These are phyloP conservation scores for Cairneyella variabilis DNA, from an alignment of 495 filamentous ascomycete genomes.

Conservation along the genomic window DNA sequence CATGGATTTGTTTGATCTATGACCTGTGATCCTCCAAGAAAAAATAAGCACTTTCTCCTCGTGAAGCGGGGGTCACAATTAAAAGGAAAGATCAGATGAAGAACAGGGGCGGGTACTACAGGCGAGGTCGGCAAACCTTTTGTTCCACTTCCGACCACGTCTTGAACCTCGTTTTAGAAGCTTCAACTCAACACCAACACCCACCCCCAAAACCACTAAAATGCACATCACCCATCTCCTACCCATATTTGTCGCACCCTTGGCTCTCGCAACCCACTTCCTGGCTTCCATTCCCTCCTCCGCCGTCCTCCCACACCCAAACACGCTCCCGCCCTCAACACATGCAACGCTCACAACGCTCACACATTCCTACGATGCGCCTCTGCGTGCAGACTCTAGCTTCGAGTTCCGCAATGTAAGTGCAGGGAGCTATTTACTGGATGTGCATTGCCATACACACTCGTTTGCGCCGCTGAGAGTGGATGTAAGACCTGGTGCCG, in stretches of 20 bases:
- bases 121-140: too few species aligned
- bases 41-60: too few species aligned
- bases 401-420: conserved; percentile 70
- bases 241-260: conserved; percentile 17
- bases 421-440: conserved; percentile 70
- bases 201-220: conserved; percentile 10
- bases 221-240: conserved; percentile 27
- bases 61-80: too few species aligned
- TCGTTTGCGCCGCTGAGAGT: conserved; percentile 72
- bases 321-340: conserved; percentile 60
- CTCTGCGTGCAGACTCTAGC: conserved; percentile 58
- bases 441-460: conserved; percentile 69
- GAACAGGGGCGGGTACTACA: too few species aligned
- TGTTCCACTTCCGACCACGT: too few species aligned
- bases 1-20: too few species aligned
- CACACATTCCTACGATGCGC: conserved; percentile 42
- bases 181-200: too few species aligned
- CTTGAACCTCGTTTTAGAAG: too few species aligned
- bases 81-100: too few species aligned
- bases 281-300: conserved; percentile 46
- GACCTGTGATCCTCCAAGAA: too few species aligned
- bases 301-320: conserved; percentile 48
- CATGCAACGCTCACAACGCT: conserved; percentile 65
- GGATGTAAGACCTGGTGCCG: conserved; percentile 55
- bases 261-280: conserved; percentile 32